These are phyloP conservation scores for Pseudocercospora pini-densiflorae DNA, from an alignment of 2,329 filamentous ascomycete genomes.

Conservation along the genomic window DNA sequence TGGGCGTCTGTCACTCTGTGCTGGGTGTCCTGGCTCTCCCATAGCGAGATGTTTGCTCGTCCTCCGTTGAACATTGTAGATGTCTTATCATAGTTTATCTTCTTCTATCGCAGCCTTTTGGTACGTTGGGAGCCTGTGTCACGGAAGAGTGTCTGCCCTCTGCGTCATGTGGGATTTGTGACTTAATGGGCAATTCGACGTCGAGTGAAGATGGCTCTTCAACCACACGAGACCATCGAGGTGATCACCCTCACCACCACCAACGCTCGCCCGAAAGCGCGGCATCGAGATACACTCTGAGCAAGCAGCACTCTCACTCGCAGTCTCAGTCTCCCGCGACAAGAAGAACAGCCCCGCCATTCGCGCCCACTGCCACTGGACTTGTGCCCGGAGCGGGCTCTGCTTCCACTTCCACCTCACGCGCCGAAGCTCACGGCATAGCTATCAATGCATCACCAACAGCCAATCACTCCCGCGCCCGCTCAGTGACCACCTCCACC, in stretches of 20 bases:
- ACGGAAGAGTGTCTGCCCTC: too few species aligned
- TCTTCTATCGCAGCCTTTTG: too few species aligned
- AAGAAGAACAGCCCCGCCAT: not conserved
- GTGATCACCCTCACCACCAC: conserved; percentile 6
- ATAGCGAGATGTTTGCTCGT: too few species aligned
- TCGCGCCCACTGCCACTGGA: conserved; percentile 19
- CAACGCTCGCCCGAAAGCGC: conserved; percentile 18
- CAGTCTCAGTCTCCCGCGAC: not conserved
- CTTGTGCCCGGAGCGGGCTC: conserved; percentile 19
- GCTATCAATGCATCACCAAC: conserved; percentile 14
- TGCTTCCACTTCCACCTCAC: conserved; percentile 26
- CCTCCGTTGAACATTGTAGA: too few species aligned
- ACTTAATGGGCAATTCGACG: too few species aligned
- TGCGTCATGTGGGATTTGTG: too few species aligned
- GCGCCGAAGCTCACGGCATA: conserved; percentile 27
- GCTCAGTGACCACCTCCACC: conserved; percentile 33
- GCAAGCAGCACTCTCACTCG: not conserved
- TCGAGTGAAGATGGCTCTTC: too few species aligned
- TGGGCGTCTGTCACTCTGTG: too few species aligned
- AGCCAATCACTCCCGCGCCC: conserved; percentile 33
- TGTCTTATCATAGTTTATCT: too few species aligned
- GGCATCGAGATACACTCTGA: not conserved
- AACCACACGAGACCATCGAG: not conserved
- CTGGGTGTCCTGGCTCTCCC: too few species aligned
- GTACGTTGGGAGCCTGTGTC: too few species aligned